Evolutionary conservation across 2,329 filamentous ascomycete genomes (phyloP), one percentile per base, ranked within the genome.

Genomic region (Ceratocystis lukuohia): DNA sequence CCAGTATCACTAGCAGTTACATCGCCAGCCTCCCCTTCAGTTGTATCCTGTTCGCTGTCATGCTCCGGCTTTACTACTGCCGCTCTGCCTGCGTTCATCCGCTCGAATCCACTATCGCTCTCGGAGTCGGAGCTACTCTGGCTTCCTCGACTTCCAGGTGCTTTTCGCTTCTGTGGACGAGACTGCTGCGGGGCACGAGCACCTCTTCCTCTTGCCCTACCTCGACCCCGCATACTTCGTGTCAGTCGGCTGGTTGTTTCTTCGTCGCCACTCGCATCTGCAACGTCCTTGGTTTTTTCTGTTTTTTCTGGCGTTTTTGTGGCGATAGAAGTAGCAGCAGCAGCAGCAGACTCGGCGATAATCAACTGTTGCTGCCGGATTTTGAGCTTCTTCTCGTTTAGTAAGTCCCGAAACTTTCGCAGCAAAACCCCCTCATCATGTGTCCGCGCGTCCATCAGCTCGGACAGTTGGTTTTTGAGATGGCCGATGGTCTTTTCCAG

Each of bases 321-420:
- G 17, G 20, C 56, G 17, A 25, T 62, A 20, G 4, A 12, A 41
- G 56, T 28, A 20, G 22, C 22, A 41, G 28, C 57, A 53, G 28
- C 57, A 53, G 48, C 30, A 10, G 33, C 44, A 17, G 65, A 53
- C 25, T 68, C 65, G 17, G 65, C 56, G 33, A 63, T 63, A 22
- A 56, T 28, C 8, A 30, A 80, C 71, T 88, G 85, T 74, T 91
- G 88, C 71, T 91, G 83, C 56, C 88, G 77, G 62, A 92, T 91
- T 75, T 89, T 91, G 64, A 86, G 77, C 74, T 92, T 92, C 77
- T 93, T 93, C 73, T 88, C 84, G 70, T 92, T 92, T 1, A 92
- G 76, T 1, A 93, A 77, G 66, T 83, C 78, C 65, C 83, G 81
- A 70, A 90, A 90, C 72, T 89, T 90, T 68, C 83, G 81, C 1